Evolutionary conservation across 2,329 filamentous ascomycete species (phyloP), one percentile per base, ranked within the genome.

Genomic region (Daldinia eschscholtzii): DNA sequence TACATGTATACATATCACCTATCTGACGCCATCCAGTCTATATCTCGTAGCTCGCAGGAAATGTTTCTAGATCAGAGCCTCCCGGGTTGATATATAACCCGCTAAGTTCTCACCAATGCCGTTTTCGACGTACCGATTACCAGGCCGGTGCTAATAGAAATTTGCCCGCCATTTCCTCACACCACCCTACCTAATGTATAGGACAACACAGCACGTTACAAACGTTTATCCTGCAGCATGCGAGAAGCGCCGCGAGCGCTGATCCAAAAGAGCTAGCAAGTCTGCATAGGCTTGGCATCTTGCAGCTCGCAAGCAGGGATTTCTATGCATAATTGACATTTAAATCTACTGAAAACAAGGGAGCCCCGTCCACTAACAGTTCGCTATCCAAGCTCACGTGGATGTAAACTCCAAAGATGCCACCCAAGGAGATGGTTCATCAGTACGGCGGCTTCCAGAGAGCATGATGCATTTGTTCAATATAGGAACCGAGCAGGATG

Each of bases 281-380:
- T 64, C 46, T 62, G 53, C 39, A 48, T 58, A 37, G 65, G 53
- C 64, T 67, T 65, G 64, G 46, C 67, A 64, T 62, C 62, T 69
- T 46, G 55, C 64, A 64, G 48, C 61, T 64, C 33, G 42, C 33
- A 53, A 65, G 41, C 70, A 71, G 50, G 70, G 70, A 58, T 72
- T 57, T 57, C 59, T 64, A 65, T 65, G 64, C 67, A 67, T 65
- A 67, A 61, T 63, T 62, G 56, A 55, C 50, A 68, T 18, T 42
- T 53, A 60, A 52, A 55, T 56, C 52, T 30, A 62, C 61, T 66
- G 57, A 57, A 57, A 44, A 53, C 59, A 66, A 70, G 59, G 68
- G 52, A 67, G 53, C 41, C 26, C 60, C 57, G 55, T 61, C 61
- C 63, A 67, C 64, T 63, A 61, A 6, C 37, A 12, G n/a, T 64